Evolutionary conservation across 202 grass and related monocot species (phyloP).

Genomic region (Dendrocalamus latiflorus): DNA sequence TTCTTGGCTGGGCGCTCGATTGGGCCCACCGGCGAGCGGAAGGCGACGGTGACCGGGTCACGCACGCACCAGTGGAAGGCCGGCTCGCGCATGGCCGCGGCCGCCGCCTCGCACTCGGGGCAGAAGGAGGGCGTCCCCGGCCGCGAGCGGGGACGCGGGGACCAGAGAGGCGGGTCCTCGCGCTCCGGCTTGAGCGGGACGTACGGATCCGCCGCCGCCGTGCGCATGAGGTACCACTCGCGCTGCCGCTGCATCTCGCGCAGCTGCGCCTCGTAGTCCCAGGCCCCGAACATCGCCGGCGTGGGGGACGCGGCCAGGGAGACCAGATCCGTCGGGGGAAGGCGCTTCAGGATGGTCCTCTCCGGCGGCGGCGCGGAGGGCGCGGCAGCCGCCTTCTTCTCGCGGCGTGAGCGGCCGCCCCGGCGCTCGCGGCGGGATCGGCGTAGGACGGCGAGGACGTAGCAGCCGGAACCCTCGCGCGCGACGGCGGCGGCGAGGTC

Average conservation of each 20-base stretch:
- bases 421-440: constrained; percentile 44
- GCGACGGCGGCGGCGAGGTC: constrained; percentile 55
- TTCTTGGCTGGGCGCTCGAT: constrained; percentile 59
- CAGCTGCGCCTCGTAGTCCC: constrained; percentile 56
- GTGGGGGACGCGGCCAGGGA: constrained; percentile 8
- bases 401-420: constrained; percentile 33
- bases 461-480: constrained; percentile 51
- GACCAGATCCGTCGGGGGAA: constrained; percentile 43
- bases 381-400: not conserved
- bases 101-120: constrained; percentile 62
- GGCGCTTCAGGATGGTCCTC: constrained; percentile 63
- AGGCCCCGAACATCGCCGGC: constrained; percentile 7
- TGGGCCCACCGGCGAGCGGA: constrained; percentile 60
- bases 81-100: constrained; percentile 28
- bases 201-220: constrained; percentile 20
- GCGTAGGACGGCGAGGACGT: constrained; percentile 51
- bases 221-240: constrained; percentile 42
- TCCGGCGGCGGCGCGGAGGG: not conserved
- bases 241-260: constrained; percentile 48
- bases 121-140: constrained; percentile 22
- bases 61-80: constrained; percentile 76
- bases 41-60: constrained; percentile 54
- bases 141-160: not conserved
- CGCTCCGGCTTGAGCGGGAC: not conserved
- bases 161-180: constrained; percentile 30